phyloP scores from a whole-genome alignment of 106 monocot genomes.

The Phalaenopsis aphrodite region DNA sequence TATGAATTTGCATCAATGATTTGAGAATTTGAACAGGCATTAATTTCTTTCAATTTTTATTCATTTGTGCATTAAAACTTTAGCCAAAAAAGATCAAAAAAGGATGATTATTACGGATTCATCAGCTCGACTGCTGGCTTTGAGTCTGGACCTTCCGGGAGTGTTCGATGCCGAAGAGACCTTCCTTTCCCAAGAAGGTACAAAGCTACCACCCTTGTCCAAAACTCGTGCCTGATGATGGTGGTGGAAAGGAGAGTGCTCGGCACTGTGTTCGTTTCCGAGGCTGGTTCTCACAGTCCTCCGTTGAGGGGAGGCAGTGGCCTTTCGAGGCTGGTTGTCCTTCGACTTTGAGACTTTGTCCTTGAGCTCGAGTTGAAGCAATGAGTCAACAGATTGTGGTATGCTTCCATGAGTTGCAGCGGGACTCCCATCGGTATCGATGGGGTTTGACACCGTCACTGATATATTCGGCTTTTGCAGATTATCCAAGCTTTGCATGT shows the following conservation, averaged over 20 bases:
- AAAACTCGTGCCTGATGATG: constrained; percentile 26
- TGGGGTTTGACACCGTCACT: not conserved
- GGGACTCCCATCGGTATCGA: not conserved
- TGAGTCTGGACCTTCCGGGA: constrained; percentile 28
- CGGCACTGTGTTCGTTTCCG: constrained; percentile 34
- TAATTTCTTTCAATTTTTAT: not conserved
- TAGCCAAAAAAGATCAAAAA: not conserved
- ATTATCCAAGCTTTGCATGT: not conserved
- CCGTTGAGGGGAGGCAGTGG: constrained; percentile 4
- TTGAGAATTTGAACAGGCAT: not conserved
- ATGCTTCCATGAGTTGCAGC: not conserved
- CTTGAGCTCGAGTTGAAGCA: not conserved
- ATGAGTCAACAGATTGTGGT: not conserved
- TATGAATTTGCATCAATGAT: not conserved
- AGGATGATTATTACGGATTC: constrained; percentile 31
- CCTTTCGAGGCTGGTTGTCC: not conserved
- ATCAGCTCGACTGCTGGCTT: constrained; percentile 22
- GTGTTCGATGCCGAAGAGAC: constrained; percentile 19
- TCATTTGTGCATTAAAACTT: not conserved
- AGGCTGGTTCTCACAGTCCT: constrained; percentile 14
- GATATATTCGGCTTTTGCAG: not conserved
- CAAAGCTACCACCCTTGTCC: constrained; percentile 20
- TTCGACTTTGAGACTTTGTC: not conserved
- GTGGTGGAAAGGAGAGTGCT: constrained; percentile 48
- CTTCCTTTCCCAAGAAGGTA: constrained; percentile 34